Evolutionary conservation across 164 flowering plant species (phyloP), one percentile per base, ranked within the genome.

Genomic region (Nymphaea colorata): DNA sequence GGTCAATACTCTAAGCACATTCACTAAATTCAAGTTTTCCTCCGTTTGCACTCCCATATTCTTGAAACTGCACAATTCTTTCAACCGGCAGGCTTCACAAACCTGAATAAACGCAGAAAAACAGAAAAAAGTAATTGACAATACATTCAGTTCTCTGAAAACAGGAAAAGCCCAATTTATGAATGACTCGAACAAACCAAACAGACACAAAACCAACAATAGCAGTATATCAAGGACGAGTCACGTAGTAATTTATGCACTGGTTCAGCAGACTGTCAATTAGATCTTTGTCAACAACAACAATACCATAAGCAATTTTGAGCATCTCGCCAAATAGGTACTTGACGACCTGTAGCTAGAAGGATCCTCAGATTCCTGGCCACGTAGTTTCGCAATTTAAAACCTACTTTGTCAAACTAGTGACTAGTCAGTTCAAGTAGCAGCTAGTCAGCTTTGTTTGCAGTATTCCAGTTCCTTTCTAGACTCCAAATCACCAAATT

Each of bases 81-180:
- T 86, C 66, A 89, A 67, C 64, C 69, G 72, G 68, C 98, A 89
- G 73, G 75, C 74, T 44, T 72, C 62, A 69, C 96, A 93, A 44
- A 90, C 96, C 95, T 93, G 85, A 67, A 66, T 6, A 51, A 12
- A 66, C 59, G 51, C 69, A 16, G 63, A 44, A 62, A 10, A 18
- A 65, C 25, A 44, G 36, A 25, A 25, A 25, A 25, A 25, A 1
- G 36, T 25, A 25, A 25, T 25, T 25, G 36, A 25, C 36, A 25
- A 25, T 25, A 25, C 36, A 25, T 25, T 25, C 36, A 25, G 36
- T 25, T 25, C 1, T 25, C 36, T 25, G 36, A 25, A 25, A 25
- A 25, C 1, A 25, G 36, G 1, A 25, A 25, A 25, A 1, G 57
- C 57, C 57, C 14, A 7, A 15, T 51, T 51, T 15, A 51, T 8